A percentile compares a stretch with the other conserved stretches of the same genome.
phyloP scores from a whole-genome alignment of 164 flowering plant genomes.

The Berberis thunbergii region DNA sequence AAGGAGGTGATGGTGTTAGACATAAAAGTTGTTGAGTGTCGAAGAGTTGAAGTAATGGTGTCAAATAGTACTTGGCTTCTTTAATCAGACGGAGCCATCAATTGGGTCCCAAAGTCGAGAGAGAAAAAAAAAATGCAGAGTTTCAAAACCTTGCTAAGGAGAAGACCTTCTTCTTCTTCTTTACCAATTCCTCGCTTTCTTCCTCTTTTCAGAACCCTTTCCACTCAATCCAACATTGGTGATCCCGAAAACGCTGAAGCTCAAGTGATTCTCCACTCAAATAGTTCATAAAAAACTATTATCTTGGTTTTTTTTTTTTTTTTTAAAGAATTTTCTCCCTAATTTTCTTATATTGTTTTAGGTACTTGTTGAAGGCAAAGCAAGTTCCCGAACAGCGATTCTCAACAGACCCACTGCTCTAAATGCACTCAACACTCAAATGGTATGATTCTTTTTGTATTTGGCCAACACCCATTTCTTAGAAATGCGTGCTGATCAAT shows the following conservation, averaged over 20 bases:
- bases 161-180: not conserved
- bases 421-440: constrained; percentile 65
- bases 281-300: not conserved
- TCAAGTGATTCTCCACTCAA: not conserved
- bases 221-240: not conserved
- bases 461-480: not conserved
- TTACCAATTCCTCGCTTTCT: not conserved
- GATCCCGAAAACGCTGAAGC: not conserved
- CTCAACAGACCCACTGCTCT: constrained; percentile 69
- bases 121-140: not conserved
- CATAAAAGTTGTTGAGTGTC: no score
- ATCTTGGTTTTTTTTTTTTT: not conserved
- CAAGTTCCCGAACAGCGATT: constrained; percentile 69
- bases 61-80: no score
- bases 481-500: not conserved
- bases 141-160: not conserved
- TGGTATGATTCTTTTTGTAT: constrained; percentile 35
- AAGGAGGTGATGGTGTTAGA: no score
- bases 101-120: not conserved
- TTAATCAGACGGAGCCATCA: no score
- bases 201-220: not conserved
- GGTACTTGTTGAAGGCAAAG: constrained; percentile 84
- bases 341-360: constrained; percentile 10
- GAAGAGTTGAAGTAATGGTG: no score
- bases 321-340: not conserved